These are phyloP conservation scores for Escallonia rubra DNA, from an alignment of 129 eudicot genomes.

Conservation along the genomic window DNA sequence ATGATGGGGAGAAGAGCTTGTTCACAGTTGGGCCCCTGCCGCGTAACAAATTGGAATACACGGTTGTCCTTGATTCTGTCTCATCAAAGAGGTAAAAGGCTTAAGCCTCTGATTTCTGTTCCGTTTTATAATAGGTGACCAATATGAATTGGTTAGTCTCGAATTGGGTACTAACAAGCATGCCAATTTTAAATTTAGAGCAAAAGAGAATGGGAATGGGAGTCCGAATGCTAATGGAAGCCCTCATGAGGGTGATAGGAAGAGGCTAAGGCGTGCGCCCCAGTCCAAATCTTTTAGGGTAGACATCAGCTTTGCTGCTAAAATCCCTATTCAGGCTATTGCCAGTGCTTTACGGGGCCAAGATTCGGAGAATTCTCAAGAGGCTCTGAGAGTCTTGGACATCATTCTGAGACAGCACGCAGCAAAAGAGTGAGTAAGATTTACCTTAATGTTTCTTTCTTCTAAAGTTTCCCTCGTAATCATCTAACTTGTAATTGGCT, in stretches of 20 bases:
- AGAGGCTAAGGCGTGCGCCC: constrained; percentile 48
- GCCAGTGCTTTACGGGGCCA: constrained; percentile 61
- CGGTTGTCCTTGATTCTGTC: constrained; percentile 39
- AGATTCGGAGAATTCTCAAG: constrained; percentile 57
- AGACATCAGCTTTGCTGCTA: constrained; percentile 64
- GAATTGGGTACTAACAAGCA: neutral
- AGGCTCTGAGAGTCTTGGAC: constrained; percentile 69
- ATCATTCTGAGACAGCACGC: constrained; percentile 71
- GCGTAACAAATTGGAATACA: constrained; percentile 37
- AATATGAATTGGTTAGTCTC: neutral
- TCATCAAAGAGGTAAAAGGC: constrained; percentile 25
- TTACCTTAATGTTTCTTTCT: neutral
- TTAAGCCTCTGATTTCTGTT: neutral
- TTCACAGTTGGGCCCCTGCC: constrained; percentile 46
- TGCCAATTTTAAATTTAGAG: neutral
- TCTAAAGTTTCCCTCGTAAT: neutral
- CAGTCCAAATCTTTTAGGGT: constrained; percentile 60
- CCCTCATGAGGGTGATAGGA: constrained; percentile 42
- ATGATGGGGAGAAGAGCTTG: constrained; percentile 49
- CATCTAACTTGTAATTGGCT: neutral
- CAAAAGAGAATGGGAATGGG: constrained; percentile 26
- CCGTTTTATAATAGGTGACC: neutral
- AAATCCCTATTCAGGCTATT: constrained; percentile 69
- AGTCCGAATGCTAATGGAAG: constrained; percentile 34
- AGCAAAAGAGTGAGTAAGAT: constrained; percentile 50